Evolutionary conservation across 371 early-diverging fungal species (phyloP).

Genomic region (Mucor sp.): DNA sequence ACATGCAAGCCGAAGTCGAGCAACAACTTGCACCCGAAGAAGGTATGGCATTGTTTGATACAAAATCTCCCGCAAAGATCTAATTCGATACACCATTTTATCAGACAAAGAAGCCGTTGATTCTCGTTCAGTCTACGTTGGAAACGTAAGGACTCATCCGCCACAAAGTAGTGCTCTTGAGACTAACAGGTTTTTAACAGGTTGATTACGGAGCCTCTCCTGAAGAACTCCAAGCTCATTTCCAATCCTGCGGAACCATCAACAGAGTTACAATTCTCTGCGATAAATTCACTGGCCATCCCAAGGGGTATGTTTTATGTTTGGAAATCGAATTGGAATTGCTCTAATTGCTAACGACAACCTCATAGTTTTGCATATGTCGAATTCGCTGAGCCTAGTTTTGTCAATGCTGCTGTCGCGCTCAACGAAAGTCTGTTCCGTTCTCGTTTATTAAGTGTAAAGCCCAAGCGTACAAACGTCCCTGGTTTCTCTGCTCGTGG

Average conservation of each 20-base stretch:
- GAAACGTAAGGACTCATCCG: constrained; percentile 68
- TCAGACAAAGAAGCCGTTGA: constrained; percentile 85
- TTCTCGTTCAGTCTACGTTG: constrained; percentile 92
- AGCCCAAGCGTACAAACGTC: constrained; percentile 94
- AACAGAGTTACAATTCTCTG: constrained; percentile 95
- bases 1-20: constrained; percentile 89
- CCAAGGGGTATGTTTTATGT: constrained; percentile 77
- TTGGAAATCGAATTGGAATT: neutral
- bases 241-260: constrained; percentile 96
- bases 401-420: constrained; percentile 86
- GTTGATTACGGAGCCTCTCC: constrained; percentile 96
- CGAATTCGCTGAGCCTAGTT: constrained; percentile 89
- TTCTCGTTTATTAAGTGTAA: constrained; percentile 84
- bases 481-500: constrained; percentile 80
- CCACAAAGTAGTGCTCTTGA: neutral
- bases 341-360: neutral
- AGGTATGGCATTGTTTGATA: constrained; percentile 35
- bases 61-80: neutral
- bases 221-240: constrained; percentile 95
- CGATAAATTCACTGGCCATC: constrained; percentile 95
- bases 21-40: constrained; percentile 73
- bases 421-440: constrained; percentile 90
- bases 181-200: constrained; percentile 29
- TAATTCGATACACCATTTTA: neutral
- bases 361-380: constrained; percentile 83